Percentiles rank a stretch among this genome's conserved stretches.
phyloP scores from a whole-genome alignment of 768 basidiomycete species.

The Austroboletus eburneus region DNA sequence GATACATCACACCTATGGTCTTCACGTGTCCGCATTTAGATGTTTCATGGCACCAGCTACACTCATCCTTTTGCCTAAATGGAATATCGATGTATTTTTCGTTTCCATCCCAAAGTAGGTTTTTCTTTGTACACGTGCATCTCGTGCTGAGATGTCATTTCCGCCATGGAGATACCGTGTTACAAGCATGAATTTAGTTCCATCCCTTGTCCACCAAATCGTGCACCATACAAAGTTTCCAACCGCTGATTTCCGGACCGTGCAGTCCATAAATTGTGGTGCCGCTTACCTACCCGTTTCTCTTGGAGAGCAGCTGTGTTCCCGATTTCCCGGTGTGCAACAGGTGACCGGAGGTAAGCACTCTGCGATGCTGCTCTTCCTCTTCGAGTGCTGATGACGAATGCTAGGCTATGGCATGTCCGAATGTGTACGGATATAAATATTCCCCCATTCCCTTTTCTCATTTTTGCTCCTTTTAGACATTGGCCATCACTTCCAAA shows the following conservation, averaged over 20 bases:
- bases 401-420: slow-evolving; percentile 66
- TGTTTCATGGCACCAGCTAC: slow-evolving; percentile 44
- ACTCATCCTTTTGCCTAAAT: slow-evolving; percentile 52
- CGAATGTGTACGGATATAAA: slow-evolving; percentile 47
- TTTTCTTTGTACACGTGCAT: neutral
- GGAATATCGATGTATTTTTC: slow-evolving; percentile 52
- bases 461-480: slow-evolving; percentile 35
- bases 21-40: slow-evolving; percentile 51
- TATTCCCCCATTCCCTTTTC: neutral
- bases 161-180: slow-evolving; percentile 46
- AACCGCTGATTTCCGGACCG: slow-evolving; percentile 49
- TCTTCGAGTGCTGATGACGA: slow-evolving; percentile 3
- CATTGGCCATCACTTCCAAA: slow-evolving; percentile 45
- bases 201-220: slow-evolving; percentile 63
- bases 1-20: slow-evolving; percentile 62
- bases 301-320: slow-evolving; percentile 41
- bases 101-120: slow-evolving; percentile 56
- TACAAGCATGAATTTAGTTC: slow-evolving; percentile 48
- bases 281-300: slow-evolving; percentile 66
- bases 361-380: neutral
- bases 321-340: slow-evolving; percentile 33
- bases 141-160: neutral
- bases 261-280: slow-evolving; percentile 45
- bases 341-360: slow-evolving; percentile 45
- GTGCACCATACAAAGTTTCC: slow-evolving; percentile 47